Base-by-base conservation (phyloP, 495 filamentous ascomycete species). In the Neurospora sp. region DNA sequence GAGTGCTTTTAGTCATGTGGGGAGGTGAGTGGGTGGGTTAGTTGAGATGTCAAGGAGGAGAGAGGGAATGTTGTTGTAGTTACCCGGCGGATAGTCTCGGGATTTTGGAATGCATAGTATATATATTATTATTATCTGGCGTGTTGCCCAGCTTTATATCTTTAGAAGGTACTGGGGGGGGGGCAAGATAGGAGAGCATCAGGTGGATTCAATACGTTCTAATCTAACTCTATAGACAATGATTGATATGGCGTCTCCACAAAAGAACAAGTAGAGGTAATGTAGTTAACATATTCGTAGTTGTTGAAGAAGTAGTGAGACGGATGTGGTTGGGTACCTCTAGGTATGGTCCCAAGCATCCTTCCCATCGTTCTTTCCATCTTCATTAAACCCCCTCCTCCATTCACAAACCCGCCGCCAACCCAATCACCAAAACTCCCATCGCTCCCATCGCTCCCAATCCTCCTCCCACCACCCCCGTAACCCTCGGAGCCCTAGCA, bases 1-100 rank as follows among this genome's bases (percentile, higher is more conserved):
- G 78, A 77, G 78, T 35, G 86, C 87, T 14, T 88, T 88, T 79
- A 47, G 77, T 44, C 76, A 69, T 61, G 74, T 77, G 22, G 84
- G 82, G 77, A 77, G 84, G 77, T 84, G 71, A 79, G 71, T 38
- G 39, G 31, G n/a, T 37, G 35, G 7, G 41, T 40, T 37, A 41
- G 69, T 69, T 41, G 20, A 59, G 45, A 45, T 45, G 18, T 20
- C 3, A 44, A 45, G 42, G 3, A 45, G 42, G 18, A 27, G 53
- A 31, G 27, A 65, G 27, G 27, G 27, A 65, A 65, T 65, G 27
- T 65, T 8, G 53, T 35, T 3, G 53, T 65, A 65, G 53, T 31
- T 65, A 65, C 6, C 31, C 14, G 27, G 31, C 1, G 22, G 14
- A 16, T 4, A 0, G 31, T 1, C 6, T 65, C 53, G 53, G 53